These are phyloP conservation scores for Trichoderma erinaceum DNA, from an alignment of 495 filamentous ascomycete genomes.

Conservation along the genomic window DNA sequence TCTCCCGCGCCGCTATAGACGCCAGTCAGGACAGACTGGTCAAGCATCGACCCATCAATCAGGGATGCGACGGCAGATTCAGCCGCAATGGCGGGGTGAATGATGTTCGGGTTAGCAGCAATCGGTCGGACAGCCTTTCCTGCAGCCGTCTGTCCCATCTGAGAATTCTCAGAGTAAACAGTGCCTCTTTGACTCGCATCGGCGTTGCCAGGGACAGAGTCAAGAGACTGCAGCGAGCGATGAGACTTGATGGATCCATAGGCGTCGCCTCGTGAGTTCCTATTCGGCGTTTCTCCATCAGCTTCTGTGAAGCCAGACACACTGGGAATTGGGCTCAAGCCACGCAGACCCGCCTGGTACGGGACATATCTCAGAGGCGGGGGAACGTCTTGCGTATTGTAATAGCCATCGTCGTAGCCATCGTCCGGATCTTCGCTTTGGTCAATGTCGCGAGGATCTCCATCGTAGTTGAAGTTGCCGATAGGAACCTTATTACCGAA, in stretches of 20 bases:
- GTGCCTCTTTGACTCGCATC: constrained; percentile 44
- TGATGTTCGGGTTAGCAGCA: constrained; percentile 67
- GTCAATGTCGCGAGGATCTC: constrained; percentile 37
- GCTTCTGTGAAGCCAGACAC: constrained; percentile 66
- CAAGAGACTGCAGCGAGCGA: constrained; percentile 28
- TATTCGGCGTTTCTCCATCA: constrained; percentile 40
- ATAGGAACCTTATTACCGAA: constrained; percentile 35
- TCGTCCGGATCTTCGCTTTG: constrained; percentile 36
- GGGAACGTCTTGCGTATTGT: constrained; percentile 48
- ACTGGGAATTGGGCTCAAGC: constrained; percentile 81
- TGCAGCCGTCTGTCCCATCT: constrained; percentile 54
- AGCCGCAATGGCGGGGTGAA: constrained; percentile 62
- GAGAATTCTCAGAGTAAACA: constrained; percentile 63
- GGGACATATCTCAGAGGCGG: constrained; percentile 51
- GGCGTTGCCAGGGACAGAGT: constrained; percentile 36
- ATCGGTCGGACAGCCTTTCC: constrained; percentile 63
- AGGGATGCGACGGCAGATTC: constrained; percentile 87
- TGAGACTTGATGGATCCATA: constrained; percentile 39
- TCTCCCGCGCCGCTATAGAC: constrained; percentile 31
- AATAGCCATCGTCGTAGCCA: constrained; percentile 41
- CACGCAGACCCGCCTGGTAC: constrained; percentile 53
- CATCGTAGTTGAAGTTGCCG: constrained; percentile 31
- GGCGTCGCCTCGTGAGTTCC: constrained; percentile 42
- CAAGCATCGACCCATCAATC: constrained; percentile 74
- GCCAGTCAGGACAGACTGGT: constrained; percentile 63